A percentile compares a stretch with the other conserved stretches of the same genome.
Evolutionary conservation across 345 rosid species (phyloP).

Genomic region (Salix viminalis): DNA sequence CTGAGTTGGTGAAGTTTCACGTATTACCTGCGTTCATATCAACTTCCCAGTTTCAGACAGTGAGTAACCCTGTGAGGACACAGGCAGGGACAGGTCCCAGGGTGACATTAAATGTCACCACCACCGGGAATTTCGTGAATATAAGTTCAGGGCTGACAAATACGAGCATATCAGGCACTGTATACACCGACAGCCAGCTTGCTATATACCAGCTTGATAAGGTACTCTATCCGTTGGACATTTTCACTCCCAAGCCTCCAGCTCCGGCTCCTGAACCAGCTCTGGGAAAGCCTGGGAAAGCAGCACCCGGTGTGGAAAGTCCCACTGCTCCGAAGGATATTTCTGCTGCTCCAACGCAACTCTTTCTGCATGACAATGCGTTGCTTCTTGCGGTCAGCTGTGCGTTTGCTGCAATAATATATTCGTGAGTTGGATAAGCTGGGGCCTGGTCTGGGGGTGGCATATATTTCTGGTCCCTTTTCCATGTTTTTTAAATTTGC

Average conservation of each 20-base stretch:
- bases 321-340: conserved; percentile 7
- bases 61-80: conserved; percentile 41
- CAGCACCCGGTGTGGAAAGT: conserved; percentile 1
- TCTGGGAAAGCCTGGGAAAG: conserved; percentile 1
- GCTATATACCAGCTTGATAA: conserved; percentile 41
- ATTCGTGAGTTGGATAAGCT: not conserved
- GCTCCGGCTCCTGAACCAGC: conserved; percentile 21
- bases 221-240: conserved; percentile 33
- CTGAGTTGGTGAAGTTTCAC: conserved; percentile 40
- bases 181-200: conserved; percentile 31
- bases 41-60: conserved; percentile 40
- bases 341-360: not conserved
- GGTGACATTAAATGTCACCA: conserved; percentile 32
- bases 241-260: conserved; percentile 29
- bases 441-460: not conserved
- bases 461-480: not conserved
- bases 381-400: not conserved
- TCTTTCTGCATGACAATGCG: not conserved
- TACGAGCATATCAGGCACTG: conserved; percentile 28
- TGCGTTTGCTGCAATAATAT: not conserved
- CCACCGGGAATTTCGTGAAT: conserved; percentile 20
- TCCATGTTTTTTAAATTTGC: not conserved
- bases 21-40: conserved; percentile 30
- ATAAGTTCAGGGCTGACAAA: conserved; percentile 31
- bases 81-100: conserved; percentile 34